Evolutionary conservation across 495 filamentous ascomycete genomes (phyloP).

Genomic region (Podospora conica): DNA sequence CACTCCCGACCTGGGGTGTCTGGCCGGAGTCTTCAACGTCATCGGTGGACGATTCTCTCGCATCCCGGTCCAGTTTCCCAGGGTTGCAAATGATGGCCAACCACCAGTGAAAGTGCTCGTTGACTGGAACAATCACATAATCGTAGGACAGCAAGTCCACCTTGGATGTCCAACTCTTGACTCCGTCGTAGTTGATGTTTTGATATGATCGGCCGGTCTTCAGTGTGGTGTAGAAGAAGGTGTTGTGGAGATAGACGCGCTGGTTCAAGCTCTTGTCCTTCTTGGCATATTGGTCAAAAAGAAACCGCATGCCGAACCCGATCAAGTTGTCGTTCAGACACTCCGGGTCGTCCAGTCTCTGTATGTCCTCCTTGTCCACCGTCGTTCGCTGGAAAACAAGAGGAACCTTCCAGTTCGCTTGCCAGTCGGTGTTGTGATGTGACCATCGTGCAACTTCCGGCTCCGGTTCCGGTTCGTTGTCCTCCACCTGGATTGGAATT

Average conservation of each 20-base stretch:
- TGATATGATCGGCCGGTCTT: constrained; percentile 42
- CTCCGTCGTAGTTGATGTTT: constrained; percentile 69
- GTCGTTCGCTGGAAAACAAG: constrained; percentile 66
- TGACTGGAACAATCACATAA: constrained; percentile 87
- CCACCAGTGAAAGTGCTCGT: constrained; percentile 87
- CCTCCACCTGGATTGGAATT: constrained; percentile 2
- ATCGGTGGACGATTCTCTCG: not conserved
- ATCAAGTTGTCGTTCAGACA: constrained; percentile 92
- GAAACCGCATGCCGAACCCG: constrained; percentile 72
- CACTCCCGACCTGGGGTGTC: not conserved
- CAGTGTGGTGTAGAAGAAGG: constrained; percentile 80
- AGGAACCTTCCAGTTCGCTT: constrained; percentile 45
- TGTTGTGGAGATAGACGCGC: constrained; percentile 81
- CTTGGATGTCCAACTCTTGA: constrained; percentile 83
- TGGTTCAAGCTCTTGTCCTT: constrained; percentile 51
- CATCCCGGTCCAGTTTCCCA: constrained; percentile 42
- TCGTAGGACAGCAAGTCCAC: constrained; percentile 81
- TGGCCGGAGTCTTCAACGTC: not conserved
- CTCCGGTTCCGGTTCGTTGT: not conserved
- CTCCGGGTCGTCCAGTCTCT: constrained; percentile 73
- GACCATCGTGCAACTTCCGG: constrained; percentile 33
- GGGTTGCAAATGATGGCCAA: constrained; percentile 94
- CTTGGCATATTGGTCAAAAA: constrained; percentile 58
- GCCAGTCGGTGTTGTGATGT: constrained; percentile 36
- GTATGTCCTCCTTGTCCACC: constrained; percentile 73